A percentile compares a stretch with the other conserved stretches of the same genome.
Evolutionary conservation across 2,329 filamentous ascomycete genomes (phyloP).

Genomic region (Ophiocordyceps camponoti-saundersi): DNA sequence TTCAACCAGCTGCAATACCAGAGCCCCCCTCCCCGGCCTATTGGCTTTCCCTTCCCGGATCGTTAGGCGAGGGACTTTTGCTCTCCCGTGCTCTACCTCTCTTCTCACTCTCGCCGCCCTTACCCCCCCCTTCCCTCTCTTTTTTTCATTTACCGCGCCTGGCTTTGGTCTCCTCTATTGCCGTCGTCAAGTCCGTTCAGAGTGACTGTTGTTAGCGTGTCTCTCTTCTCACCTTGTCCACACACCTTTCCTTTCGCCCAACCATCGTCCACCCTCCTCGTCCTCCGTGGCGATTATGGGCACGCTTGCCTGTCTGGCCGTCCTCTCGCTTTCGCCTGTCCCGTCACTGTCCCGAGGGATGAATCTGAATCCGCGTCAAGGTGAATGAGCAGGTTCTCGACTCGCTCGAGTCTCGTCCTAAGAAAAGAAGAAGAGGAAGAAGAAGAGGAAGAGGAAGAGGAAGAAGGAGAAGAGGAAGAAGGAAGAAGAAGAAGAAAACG

Average conservation of each 20-base stretch:
- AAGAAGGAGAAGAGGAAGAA: too few relatives aligned
- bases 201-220: slow-evolving; percentile 4
- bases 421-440: not conserved
- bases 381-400: slow-evolving; percentile 20
- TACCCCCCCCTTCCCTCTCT: not conserved
- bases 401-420: slow-evolving; percentile 18
- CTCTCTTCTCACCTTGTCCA: slow-evolving; percentile 1
- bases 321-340: slow-evolving; percentile 13
- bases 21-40: not conserved
- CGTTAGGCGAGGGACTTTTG: slow-evolving; percentile 23
- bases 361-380: slow-evolving; percentile 18
- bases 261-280: slow-evolving; percentile 8
- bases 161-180: slow-evolving; percentile 12
- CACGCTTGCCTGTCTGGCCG: slow-evolving; percentile 15
- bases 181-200: not conserved
- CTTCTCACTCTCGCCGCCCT: slow-evolving; percentile 7
- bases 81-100: slow-evolving; percentile 10
- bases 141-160: slow-evolving; percentile 9
- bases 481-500: too few relatives aligned
- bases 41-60: slow-evolving; percentile 18
- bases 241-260: slow-evolving; percentile 1
- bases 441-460: not conserved
- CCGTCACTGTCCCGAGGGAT: slow-evolving; percentile 18
- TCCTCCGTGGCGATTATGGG: slow-evolving; percentile 15
- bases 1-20: slow-evolving; percentile 7